Evolutionary conservation across 2,329 filamentous ascomycete genomes (phyloP).

Genomic region (Ramularia endophylla): DNA sequence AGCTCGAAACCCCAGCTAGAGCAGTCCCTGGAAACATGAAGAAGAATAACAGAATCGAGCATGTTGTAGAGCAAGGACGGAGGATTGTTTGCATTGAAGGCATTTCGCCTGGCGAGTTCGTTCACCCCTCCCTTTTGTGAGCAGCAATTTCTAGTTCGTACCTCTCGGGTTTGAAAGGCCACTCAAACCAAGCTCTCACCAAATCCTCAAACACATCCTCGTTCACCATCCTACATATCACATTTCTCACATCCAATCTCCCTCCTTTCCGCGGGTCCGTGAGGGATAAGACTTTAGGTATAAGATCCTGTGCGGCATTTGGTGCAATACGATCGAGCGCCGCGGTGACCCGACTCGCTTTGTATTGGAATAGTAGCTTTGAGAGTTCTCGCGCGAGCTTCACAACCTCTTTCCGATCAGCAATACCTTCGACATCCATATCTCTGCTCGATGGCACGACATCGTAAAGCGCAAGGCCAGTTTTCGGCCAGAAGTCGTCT

Average conservation of each 20-base stretch:
- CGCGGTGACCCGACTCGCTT: conserved; percentile 35
- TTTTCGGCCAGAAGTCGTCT: conserved; percentile 61
- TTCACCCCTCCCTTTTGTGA: too few relatives aligned
- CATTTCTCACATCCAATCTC: conserved; percentile 35
- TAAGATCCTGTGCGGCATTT: conserved; percentile 53
- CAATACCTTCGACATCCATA: conserved; percentile 28
- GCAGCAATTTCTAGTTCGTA: conserved; percentile 20
- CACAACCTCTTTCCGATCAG: conserved; percentile 16
- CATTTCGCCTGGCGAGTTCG: too few relatives aligned
- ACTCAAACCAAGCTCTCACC: conserved; percentile 55
- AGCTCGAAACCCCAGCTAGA: too few relatives aligned
- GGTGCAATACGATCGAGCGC: conserved; percentile 52
- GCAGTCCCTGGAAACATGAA: too few relatives aligned
- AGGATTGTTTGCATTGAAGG: too few relatives aligned
- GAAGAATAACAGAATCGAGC: too few relatives aligned
- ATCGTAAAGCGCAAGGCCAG: conserved; percentile 57
- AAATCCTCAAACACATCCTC: conserved; percentile 53
- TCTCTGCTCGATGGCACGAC: conserved; percentile 51
- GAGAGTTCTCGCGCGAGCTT: conserved; percentile 42
- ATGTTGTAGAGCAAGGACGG: too few relatives aligned
- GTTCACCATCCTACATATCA: conserved; percentile 48
- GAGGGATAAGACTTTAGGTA: conserved; percentile 45
- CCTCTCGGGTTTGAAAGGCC: conserved; percentile 50
- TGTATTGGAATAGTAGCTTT: conserved; percentile 36
- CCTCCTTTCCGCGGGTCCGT: conserved; percentile 45